phyloP scores from a whole-genome alignment of 768 basidiomycete species.

The Boletus reticulatus region DNA sequence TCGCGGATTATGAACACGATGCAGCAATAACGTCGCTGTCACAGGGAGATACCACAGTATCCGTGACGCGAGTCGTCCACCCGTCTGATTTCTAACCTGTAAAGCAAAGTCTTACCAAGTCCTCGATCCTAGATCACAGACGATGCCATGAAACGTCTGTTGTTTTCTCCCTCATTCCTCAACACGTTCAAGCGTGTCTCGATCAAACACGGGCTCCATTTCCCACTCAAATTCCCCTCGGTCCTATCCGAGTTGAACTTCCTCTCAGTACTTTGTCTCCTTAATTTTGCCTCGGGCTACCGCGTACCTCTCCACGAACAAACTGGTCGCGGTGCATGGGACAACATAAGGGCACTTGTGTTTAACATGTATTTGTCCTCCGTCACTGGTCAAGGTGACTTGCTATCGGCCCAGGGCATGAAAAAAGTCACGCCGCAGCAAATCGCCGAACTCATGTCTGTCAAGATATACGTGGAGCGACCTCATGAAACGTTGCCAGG shows the following conservation, averaged over 20 bases:
- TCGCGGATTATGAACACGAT: background rate
- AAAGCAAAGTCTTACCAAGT: constrained; percentile 9
- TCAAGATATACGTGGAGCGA: constrained; percentile 67
- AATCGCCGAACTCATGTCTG: constrained; percentile 72
- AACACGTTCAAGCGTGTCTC: constrained; percentile 62
- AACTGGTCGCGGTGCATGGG: constrained; percentile 80
- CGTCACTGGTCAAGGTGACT: constrained; percentile 48
- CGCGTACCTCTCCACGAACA: constrained; percentile 68
- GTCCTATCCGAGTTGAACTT: constrained; percentile 76
- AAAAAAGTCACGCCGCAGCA: constrained; percentile 46
- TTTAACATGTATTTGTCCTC: constrained; percentile 73
- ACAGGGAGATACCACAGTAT: background rate
- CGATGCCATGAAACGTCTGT: constrained; percentile 55
- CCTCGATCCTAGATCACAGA: constrained; percentile 48
- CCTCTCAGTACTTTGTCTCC: constrained; percentile 69
- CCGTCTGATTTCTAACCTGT: background rate
- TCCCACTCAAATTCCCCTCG: constrained; percentile 80
- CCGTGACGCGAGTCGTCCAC: background rate
- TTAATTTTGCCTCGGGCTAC: constrained; percentile 86
- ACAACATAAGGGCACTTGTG: constrained; percentile 72
- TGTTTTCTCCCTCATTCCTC: constrained; percentile 64
- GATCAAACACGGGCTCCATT: constrained; percentile 60
- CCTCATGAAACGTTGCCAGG: constrained; percentile 69
- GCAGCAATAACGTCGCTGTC: background rate
- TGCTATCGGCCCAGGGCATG: constrained; percentile 71